Conservation (phyloP, 441 rosid species). For the Kokia cookei region DNA sequence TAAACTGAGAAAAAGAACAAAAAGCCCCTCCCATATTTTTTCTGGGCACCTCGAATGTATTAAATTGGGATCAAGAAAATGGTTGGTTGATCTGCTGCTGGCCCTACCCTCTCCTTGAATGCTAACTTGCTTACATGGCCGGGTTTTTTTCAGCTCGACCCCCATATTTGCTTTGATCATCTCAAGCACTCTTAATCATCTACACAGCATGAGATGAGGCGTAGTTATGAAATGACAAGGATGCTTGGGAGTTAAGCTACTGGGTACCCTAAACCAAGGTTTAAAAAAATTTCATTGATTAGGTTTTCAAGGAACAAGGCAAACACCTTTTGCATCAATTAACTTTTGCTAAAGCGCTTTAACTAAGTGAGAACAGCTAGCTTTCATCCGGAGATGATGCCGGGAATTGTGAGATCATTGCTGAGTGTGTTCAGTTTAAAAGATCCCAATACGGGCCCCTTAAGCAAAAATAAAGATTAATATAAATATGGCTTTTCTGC, state of each 20-base stretch:
- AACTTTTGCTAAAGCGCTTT: conserved; percentile 5
- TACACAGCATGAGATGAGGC: not conserved
- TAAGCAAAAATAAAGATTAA: not conserved
- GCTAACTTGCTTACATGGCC: not conserved
- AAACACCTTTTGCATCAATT: not conserved
- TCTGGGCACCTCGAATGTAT: not conserved
- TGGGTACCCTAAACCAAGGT: not conserved
- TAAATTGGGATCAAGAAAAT: not conserved
- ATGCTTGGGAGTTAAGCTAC: not conserved
- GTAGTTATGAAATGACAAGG: not conserved
- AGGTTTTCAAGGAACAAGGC: not conserved
- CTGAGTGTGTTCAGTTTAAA: not conserved
- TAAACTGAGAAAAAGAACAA: not conserved
- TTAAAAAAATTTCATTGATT: not conserved
- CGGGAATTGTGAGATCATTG: conserved; percentile 14
- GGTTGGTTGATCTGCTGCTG: not conserved
- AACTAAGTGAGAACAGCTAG: not conserved
- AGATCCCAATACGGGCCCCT: not conserved
- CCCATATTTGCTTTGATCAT: not conserved
- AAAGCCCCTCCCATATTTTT: not conserved
- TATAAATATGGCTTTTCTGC: not conserved
- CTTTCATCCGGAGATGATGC: conserved; percentile 11
- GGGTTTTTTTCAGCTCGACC: not conserved
- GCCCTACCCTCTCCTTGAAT: not conserved
- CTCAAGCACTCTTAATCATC: not conserved